A percentile compares a stretch with the other conserved stretches of the same genome.
Evolutionary conservation across 495 filamentous ascomycete genomes (phyloP).

Genomic region (Penicillium longicatenatum): DNA sequence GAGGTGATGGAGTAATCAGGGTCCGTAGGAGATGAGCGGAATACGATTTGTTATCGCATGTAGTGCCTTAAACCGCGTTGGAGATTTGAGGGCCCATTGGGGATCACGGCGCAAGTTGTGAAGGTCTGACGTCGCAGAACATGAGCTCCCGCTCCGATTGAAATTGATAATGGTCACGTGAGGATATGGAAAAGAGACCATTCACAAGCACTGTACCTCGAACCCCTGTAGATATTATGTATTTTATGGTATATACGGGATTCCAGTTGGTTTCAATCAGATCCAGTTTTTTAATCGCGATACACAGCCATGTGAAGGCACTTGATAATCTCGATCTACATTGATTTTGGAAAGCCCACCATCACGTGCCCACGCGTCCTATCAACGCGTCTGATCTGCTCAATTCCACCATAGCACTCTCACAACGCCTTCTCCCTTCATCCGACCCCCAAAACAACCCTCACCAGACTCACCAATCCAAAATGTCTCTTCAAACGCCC

Average conservation of each 20-base stretch:
- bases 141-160: constrained; percentile 1
- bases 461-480: constrained; percentile 8
- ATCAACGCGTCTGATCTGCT: constrained; percentile 8
- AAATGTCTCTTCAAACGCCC: constrained; percentile 61
- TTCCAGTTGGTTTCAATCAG: neutral
- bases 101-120: constrained; percentile 14
- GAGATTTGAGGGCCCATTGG: neutral
- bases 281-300: neutral
- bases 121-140: constrained; percentile 6
- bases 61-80: neutral
- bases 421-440: neutral
- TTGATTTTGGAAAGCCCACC: neutral
- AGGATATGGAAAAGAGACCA: constrained; percentile 2
- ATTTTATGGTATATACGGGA: neutral
- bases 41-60: neutral
- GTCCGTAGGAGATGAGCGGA: neutral
- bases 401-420: neutral
- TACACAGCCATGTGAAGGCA: constrained; percentile 1
- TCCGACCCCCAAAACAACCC: neutral
- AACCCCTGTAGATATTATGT: neutral
- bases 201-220: neutral
- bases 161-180: constrained; percentile 20
- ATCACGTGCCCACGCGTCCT: constrained; percentile 15
- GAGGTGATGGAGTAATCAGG: constrained; percentile 21
- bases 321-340: neutral